Conservation (phyloP, 805 yeast species). For the Isabelozyma rhagii region DNA sequence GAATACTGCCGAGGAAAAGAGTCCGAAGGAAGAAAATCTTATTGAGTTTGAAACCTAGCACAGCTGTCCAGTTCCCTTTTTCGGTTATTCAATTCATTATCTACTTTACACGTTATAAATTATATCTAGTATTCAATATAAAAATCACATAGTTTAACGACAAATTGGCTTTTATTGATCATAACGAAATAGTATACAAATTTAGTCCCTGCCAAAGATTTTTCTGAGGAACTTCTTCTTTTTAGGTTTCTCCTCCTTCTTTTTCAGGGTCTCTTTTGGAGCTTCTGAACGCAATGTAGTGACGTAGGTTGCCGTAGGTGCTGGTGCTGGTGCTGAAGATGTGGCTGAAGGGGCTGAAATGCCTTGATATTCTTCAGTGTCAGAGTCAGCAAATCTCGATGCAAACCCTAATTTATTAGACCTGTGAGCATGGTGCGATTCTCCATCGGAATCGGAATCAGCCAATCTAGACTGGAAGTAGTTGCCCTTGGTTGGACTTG, state of each 20-base stretch:
- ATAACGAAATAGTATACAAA: background rate
- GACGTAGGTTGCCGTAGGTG: background rate
- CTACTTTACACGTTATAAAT: background rate
- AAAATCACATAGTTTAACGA: background rate
- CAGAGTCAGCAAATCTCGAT: slow-evolving; percentile 45
- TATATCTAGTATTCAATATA: background rate
- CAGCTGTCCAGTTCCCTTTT: too few relatives aligned
- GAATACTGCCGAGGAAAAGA: too few relatives aligned
- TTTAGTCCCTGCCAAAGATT: slow-evolving; percentile 31
- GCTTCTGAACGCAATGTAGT: background rate
- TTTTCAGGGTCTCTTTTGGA: background rate
- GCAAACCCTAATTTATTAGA: slow-evolving; percentile 24
- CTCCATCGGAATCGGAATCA: slow-evolving; percentile 10
- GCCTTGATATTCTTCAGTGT: background rate
- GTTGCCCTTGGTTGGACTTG: background rate
- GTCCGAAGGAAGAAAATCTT: slow-evolving; percentile 20
- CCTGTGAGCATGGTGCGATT: background rate
- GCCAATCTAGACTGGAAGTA: background rate
- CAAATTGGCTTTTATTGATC: background rate
- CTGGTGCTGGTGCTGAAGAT: background rate
- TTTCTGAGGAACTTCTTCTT: slow-evolving; percentile 39
- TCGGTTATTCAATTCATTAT: background rate
- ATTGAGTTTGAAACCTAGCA: slow-evolving; percentile 43
- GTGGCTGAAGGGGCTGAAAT: background rate
- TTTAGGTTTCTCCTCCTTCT: slow-evolving; percentile 12